A percentile compares a stretch with the other conserved stretches of the same genome.
These are phyloP conservation scores for Boletus reticulatus DNA, from an alignment of 768 basidiomycete genomes.

Conservation along the genomic window DNA sequence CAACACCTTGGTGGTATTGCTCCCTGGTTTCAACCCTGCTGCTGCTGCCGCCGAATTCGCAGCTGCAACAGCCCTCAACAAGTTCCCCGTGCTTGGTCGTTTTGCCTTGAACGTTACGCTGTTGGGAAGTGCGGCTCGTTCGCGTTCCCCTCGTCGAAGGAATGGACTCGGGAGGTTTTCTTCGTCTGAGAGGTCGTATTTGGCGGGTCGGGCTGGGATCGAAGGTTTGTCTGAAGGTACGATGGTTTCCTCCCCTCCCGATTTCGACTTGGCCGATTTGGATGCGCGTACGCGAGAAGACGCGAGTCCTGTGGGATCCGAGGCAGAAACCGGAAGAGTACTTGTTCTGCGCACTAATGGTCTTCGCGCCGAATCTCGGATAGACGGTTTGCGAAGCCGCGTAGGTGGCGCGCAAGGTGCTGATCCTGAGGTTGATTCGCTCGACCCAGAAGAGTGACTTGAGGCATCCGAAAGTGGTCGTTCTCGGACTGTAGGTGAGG, in stretches of 20 bases:
- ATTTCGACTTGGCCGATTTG: slow-evolving; percentile 17
- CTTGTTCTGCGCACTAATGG: slow-evolving; percentile 22
- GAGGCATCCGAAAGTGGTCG: slow-evolving; percentile 31
- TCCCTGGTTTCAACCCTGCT: slow-evolving; percentile 19
- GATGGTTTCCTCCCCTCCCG: background rate
- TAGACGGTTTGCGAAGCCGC: slow-evolving; percentile 56
- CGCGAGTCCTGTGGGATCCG: slow-evolving; percentile 38
- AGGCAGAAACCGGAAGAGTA: slow-evolving; percentile 36
- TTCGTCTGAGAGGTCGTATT: slow-evolving; percentile 73
- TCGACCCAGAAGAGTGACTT: slow-evolving; percentile 27
- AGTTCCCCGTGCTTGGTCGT: slow-evolving; percentile 49
- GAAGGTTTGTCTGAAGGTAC: slow-evolving; percentile 15
- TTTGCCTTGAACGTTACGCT: slow-evolving; percentile 29
- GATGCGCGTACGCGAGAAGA: slow-evolving; percentile 12
- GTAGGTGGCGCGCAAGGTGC: slow-evolving; percentile 38
- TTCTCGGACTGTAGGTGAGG: slow-evolving; percentile 49
- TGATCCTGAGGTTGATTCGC: slow-evolving; percentile 19
- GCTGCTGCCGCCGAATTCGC: slow-evolving; percentile 43
- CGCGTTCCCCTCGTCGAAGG: slow-evolving; percentile 54
- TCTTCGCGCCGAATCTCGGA: slow-evolving; percentile 39
- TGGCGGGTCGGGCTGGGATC: slow-evolving; percentile 31
- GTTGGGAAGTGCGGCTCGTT: slow-evolving; percentile 15
- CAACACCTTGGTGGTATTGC: slow-evolving; percentile 7
- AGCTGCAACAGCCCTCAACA: slow-evolving; percentile 58
- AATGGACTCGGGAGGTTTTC: slow-evolving; percentile 88